Percentiles rank a stretch among this genome's conserved stretches.
Conservation (phyloP, 176 grass and related monocot species). For the Poa annua region DNA sequence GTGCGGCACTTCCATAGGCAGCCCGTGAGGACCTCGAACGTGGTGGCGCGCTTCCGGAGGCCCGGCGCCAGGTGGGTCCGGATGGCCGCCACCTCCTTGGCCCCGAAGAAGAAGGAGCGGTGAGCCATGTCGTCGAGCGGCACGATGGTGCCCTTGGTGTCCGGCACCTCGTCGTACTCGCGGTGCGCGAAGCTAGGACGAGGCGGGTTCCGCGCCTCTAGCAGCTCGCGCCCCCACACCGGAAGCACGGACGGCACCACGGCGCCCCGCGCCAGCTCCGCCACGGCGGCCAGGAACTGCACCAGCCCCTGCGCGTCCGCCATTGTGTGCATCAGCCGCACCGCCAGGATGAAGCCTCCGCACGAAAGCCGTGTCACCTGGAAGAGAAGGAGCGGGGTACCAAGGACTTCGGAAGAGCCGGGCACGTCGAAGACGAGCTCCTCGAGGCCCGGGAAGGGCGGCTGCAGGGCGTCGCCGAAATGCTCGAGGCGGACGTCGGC, state of each 20-base stretch:
- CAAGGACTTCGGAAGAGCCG: conserved; percentile 58
- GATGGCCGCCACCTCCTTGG: conserved; percentile 45
- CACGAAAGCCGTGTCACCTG: conserved; percentile 76
- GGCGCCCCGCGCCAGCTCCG: conserved; percentile 65
- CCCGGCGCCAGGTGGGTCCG: conserved; percentile 44
- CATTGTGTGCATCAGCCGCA: conserved; percentile 68
- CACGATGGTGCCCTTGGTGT: conserved; percentile 77
- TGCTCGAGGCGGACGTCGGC: conserved; percentile 69
- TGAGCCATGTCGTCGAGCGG: conserved; percentile 81
- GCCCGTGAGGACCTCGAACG: conserved; percentile 82
- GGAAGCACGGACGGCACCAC: conserved; percentile 46
- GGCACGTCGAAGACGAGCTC: conserved; percentile 80
- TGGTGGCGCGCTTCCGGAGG: conserved; percentile 53
- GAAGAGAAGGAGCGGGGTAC: conserved; percentile 65
- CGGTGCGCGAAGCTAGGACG: conserved; percentile 56
- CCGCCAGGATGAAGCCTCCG: conserved; percentile 66
- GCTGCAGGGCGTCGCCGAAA: conserved; percentile 69
- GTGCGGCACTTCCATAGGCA: conserved; percentile 84
- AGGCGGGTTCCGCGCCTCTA: conserved; percentile 62
- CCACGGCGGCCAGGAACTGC: conserved; percentile 59
- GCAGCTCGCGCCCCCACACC: conserved; percentile 60
- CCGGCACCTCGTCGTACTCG: conserved; percentile 75
- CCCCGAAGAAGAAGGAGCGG: conserved; percentile 81
- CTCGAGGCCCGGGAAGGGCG: conserved; percentile 70
- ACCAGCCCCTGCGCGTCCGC: conserved; percentile 60